Percentiles rank a stretch among this genome's conserved stretches.
Conservation (phyloP, 306 rosid genomes). For the Gleditsia sinensis region DNA sequence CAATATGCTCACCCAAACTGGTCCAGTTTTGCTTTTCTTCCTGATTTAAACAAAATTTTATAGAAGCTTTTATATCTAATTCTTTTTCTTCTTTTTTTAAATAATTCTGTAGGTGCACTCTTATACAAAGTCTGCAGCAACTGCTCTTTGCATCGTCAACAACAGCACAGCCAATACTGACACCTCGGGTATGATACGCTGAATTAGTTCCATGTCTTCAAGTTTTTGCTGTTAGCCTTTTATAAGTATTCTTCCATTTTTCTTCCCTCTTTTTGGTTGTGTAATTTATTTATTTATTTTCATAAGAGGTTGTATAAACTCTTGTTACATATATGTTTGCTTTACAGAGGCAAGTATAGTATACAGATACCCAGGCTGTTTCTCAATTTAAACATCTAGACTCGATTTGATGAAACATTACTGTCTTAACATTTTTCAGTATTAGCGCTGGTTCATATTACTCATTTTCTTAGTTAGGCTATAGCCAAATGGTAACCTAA, state of each 20-base stretch:
- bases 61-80: background rate
- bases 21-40: conserved; percentile 5
- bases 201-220: conserved; percentile 28
- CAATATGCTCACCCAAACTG: background rate
- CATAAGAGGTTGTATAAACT: background rate
- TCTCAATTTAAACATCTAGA: background rate
- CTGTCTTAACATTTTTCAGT: background rate
- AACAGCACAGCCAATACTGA: conserved; percentile 93
- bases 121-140: conserved; percentile 94
- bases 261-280: conserved; percentile 3
- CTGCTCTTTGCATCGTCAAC: conserved; percentile 95
- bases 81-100: conserved; percentile 4
- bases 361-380: background rate
- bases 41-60: background rate
- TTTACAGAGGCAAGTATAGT: background rate
- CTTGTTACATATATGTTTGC: background rate
- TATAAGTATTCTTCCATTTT: background rate
- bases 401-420: conserved; percentile 5
- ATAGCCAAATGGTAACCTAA: background rate
- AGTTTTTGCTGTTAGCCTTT: conserved; percentile 18
- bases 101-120: conserved; percentile 65
- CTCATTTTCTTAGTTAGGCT: background rate
- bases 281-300: background rate
- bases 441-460: background rate
- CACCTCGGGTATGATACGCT: conserved; percentile 75